Evolutionary conservation across 805 yeast species (phyloP).

Genomic region (Saccharomycopsis synnaedendra): DNA sequence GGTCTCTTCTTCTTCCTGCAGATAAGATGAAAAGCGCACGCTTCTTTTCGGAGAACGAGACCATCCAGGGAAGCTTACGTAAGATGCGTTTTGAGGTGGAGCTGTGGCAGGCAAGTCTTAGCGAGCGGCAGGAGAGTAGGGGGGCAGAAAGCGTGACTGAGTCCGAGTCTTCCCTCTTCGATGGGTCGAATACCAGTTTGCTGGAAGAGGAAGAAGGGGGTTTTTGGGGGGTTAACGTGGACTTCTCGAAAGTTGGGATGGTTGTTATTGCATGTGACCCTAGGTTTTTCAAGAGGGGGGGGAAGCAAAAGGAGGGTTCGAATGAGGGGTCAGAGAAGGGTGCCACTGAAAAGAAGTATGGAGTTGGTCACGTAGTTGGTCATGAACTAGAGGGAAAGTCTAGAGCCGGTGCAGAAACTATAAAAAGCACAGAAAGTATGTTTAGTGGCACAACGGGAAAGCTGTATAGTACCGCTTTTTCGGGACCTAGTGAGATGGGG

Average conservation of each 20-base stretch:
- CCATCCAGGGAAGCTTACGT: constrained; percentile 2
- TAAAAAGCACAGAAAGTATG: too few relatives aligned
- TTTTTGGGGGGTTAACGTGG: constrained; percentile 16
- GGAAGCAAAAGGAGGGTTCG: constrained; percentile 19
- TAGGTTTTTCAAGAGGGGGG: constrained; percentile 18
- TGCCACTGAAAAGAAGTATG: constrained; percentile 12
- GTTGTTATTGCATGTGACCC: constrained; percentile 21
- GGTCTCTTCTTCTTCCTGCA: constrained; percentile 33
- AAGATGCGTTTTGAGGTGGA: background rate
- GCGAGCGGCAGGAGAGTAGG: too few relatives aligned
- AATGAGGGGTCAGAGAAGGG: constrained; percentile 22
- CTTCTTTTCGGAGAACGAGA: constrained; percentile 26
- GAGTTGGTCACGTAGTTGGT: too few relatives aligned
- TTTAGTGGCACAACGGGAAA: too few relatives aligned
- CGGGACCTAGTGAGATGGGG: too few relatives aligned
- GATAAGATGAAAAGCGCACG: constrained; percentile 26
- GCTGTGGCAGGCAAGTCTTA: too few relatives aligned
- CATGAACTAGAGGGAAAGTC: too few relatives aligned
- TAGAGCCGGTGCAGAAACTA: too few relatives aligned
- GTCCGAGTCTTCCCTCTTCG: too few relatives aligned
- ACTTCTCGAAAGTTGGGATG: constrained; percentile 12
- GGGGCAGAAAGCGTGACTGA: too few relatives aligned
- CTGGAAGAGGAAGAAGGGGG: constrained; percentile 11
- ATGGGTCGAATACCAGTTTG: background rate
- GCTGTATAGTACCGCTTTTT: too few relatives aligned